Evolutionary conservation across 2,329 filamentous ascomycete genomes (phyloP).

Genomic region (Talaromyces amestolkiae): DNA sequence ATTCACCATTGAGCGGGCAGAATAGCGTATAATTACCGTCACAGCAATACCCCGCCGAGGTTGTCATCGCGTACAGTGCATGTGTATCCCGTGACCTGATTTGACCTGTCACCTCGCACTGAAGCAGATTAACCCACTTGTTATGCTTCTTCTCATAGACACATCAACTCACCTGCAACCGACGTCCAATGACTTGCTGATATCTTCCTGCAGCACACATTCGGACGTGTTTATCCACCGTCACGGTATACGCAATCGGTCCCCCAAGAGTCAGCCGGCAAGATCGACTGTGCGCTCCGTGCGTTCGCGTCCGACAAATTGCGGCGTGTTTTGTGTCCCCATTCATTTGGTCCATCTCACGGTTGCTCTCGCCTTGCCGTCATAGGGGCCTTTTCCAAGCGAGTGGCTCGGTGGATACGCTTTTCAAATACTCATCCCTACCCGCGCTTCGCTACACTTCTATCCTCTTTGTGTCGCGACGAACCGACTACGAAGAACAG

Average conservation of each 20-base stretch:
- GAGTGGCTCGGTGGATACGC: not conserved
- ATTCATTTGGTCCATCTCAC: not conserved
- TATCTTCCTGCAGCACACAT: not conserved
- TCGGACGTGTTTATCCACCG: not conserved
- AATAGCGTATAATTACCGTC: not conserved
- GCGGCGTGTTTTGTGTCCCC: constrained; percentile 6
- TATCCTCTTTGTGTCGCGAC: not conserved
- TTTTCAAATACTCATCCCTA: not conserved
- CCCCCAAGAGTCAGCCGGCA: not conserved
- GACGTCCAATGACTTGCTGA: not conserved
- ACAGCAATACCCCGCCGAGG: not conserved
- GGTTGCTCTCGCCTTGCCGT: not conserved
- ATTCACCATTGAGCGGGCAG: not conserved
- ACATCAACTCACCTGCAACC: not conserved
- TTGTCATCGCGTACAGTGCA: not conserved
- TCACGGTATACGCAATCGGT: not conserved
- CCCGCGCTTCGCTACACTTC: not conserved
- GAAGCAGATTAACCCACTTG: not conserved
- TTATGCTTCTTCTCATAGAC: not conserved
- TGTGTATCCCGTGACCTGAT: constrained; percentile 7
- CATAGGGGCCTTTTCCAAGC: constrained; percentile 10
- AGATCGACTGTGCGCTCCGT: constrained; percentile 11
- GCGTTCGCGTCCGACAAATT: constrained; percentile 16
- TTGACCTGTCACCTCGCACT: not conserved
- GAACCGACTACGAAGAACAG: too few relatives aligned